Evolutionary conservation across 306 rosid species (phyloP), one percentile per base, ranked within the genome.

Genomic region (Mimosa pudica): DNA sequence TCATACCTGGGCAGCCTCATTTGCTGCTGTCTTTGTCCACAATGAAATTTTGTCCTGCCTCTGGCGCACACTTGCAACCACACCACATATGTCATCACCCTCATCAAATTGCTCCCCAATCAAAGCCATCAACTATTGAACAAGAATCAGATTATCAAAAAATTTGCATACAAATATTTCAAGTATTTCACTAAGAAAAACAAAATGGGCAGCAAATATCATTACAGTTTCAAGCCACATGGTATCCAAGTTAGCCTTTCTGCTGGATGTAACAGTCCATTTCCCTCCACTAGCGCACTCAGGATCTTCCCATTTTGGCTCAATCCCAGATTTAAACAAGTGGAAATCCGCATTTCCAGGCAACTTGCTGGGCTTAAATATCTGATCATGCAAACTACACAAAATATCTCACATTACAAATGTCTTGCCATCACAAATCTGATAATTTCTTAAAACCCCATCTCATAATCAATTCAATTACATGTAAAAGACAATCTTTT

Each of bases 251-350:
- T 8, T 80, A 35, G 87, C 30, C 86, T 93, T 96, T 78, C 91
- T 82, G 62, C 52, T 82, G 89, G 85, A 84, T 63, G 76, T 32
- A 60, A 85, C 85, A 76, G 97, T 85, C 99, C 98, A 96, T 84
- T 93, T 96, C 60, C 99, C 99, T 82, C 99, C 99, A 84, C 9
- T 87, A 52, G 98, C 96, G 81, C 99, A 95, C 79, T 93, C 98
- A 4, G 99, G 99, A 89, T 93, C 99, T 89, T 96, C 99, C 98
- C 98, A 96, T 73, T 96, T 96, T 18, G 99, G 99, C 66, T 93
- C 98, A 86, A 90, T 49, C 79, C 99, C 98, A 81, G 90, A 74
- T 87, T 86, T 92, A 83, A 93, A 96, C 90, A 96, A 64, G 82
- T 96, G 99, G 64, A 96, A 89, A 24, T 93, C 98, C 4, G 91